Evolutionary conservation across 352 stramenopile species (phyloP), one percentile per base, ranked within the genome.

Genomic region (Globisporangium uncinulatum): DNA sequence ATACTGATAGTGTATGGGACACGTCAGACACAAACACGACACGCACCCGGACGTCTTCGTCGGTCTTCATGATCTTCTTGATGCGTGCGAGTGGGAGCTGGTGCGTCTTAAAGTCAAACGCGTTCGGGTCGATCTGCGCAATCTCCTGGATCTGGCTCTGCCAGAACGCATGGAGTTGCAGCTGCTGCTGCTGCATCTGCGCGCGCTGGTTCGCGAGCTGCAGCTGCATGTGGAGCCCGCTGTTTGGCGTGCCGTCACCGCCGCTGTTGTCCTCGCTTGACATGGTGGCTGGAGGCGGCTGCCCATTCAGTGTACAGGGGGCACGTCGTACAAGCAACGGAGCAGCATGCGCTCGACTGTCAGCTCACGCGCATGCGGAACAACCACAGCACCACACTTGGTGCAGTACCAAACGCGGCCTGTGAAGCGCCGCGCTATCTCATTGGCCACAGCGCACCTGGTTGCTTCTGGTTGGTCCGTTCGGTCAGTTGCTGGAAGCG

Each of bases 61-160:
- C 92, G 48, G 89, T 92, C 73, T 97, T 97, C 92, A 98, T 98
- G 73, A 98, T 98, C 64, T 96, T 97, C 77, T 97, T 98, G 62
- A 98, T 97, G 51, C 92, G 85, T 51, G 92, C 90, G 56, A 98
- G 85, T 32, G 92, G 90, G 42, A 98, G 74, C 54, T 97, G 84
- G 63, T 95, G 79, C 61, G 79, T 92, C 70, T 93, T 92, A 54
- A 95, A 94, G 63, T 95, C 86, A 57, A 91, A 90, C 36, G 77
- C 65, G 65, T 84, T 88, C 21, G 81, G 76, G 69, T 94, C 82
- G 46, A 95, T 86, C 69, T 95, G 77, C 6, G 81, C 89, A 60
- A 96, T 95, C 62, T 94, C 86, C 50, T 90, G 73, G 65, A 94
- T 87, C 64, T 95, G 79, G 62, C 71, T 85, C 63, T 94, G 80